These are phyloP conservation scores for Aristolochia contorta DNA, from an alignment of 164 flowering plant species.

Conservation along the genomic window DNA sequence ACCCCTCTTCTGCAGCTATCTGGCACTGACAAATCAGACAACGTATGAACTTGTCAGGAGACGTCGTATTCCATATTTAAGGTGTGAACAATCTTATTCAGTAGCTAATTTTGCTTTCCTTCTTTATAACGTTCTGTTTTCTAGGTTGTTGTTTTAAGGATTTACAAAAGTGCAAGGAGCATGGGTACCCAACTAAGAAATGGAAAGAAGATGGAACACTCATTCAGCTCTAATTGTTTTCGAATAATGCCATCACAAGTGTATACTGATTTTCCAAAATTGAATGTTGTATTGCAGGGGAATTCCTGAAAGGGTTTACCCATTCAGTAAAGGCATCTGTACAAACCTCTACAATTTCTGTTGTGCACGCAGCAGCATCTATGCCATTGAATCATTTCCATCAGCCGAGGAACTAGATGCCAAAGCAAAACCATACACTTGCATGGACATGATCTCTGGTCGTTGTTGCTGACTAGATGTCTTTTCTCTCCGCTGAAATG, in stretches of 20 bases:
- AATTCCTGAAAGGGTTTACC: conserved; percentile 79
- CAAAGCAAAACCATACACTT: conserved; percentile 61
- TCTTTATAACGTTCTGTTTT: not conserved
- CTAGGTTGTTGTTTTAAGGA: not conserved
- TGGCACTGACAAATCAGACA: conserved; percentile 82
- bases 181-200: no score
- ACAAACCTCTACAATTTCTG: conserved; percentile 66
- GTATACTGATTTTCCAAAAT: not conserved
- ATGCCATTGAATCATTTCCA: conserved; percentile 58
- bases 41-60: conserved; percentile 88
- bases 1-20: conserved; percentile 45
- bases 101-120: not conserved
- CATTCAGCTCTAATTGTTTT: not conserved
- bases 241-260: not conserved
- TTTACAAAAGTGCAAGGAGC: no score
- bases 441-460: conserved; percentile 50
- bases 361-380: conserved; percentile 30
- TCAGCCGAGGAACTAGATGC: conserved; percentile 50
- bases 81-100: not conserved
- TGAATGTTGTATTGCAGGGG: conserved; percentile 31
- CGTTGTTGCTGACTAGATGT: conserved; percentile 51
- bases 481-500: no score
- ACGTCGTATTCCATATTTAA: conserved; percentile 42
- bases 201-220: not conserved
- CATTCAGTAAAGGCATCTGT: conserved; percentile 80